Evolutionary conservation across 257 asterid genomes (phyloP).

Genomic region (Solanum habrochaites): DNA sequence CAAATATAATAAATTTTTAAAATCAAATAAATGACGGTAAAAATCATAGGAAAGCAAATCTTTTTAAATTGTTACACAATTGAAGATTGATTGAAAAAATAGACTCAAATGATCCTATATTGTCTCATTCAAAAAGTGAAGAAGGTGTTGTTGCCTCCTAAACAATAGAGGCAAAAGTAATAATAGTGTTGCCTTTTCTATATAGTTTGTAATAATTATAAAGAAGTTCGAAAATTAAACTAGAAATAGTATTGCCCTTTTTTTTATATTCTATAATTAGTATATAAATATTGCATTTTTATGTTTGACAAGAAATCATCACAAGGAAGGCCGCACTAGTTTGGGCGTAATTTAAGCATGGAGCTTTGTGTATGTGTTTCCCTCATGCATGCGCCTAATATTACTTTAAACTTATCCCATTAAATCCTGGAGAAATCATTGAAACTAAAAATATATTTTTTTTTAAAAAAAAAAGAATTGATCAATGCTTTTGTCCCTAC

Average conservation of each 20-base stretch:
- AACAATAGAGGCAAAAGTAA: neutral
- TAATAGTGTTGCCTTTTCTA: neutral
- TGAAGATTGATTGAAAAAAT: too few species aligned
- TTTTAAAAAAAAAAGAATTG: neutral
- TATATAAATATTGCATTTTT: neutral
- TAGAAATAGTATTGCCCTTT: neutral
- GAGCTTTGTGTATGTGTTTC: neutral
- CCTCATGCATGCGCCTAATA: neutral
- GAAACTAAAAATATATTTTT: neutral
- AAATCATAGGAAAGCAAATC: too few species aligned
- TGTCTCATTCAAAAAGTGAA: too few species aligned
- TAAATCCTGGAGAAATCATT: neutral
- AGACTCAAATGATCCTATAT: too few species aligned
- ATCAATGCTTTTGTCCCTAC: neutral
- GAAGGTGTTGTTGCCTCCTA: neutral
- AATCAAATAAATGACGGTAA: too few species aligned
- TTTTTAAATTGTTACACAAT: too few species aligned
- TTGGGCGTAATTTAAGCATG: conserved; percentile 1
- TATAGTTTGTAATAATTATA: neutral
- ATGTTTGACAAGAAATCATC: neutral
- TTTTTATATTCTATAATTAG: neutral
- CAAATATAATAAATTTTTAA: too few species aligned
- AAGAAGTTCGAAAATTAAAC: too few species aligned
- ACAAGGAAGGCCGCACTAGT: neutral
- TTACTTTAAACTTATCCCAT: neutral